Evolutionary conservation across 257 asterid species (phyloP).

Genomic region (Solanum habrochaites): DNA sequence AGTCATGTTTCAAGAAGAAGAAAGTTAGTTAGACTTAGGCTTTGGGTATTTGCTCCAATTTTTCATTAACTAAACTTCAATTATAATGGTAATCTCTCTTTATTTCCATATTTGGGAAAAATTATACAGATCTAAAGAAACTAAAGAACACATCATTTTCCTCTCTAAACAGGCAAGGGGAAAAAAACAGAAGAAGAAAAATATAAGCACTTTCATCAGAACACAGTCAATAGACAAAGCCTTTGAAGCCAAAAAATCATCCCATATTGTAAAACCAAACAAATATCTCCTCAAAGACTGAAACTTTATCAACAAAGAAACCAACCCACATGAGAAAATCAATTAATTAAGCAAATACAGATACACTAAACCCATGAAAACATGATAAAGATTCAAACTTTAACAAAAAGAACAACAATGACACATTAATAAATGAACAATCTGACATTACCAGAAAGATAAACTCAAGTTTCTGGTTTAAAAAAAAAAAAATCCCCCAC

Average conservation of each 20-base stretch:
- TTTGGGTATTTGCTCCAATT: neutral
- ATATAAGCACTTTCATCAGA: neutral
- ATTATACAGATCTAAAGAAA: conserved; percentile 3
- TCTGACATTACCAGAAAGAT: neutral
- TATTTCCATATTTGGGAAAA: neutral
- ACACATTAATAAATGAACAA: neutral
- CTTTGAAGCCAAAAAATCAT: neutral
- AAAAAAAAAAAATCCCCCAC: too few species aligned
- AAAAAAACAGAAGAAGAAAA: neutral
- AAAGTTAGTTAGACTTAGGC: neutral
- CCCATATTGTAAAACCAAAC: conserved; percentile 3
- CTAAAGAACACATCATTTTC: neutral
- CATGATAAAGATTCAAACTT: neutral
- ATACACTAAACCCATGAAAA: neutral
- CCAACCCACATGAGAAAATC: neutral
- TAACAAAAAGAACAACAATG: neutral
- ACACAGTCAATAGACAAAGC: neutral
- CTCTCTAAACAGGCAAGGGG: neutral
- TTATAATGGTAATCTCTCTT: neutral
- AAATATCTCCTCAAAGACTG: neutral
- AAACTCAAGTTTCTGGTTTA: neutral
- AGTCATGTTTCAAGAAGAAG: neutral
- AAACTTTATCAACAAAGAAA: neutral
- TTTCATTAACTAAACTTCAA: neutral
- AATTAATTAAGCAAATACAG: neutral